phyloP scores from a whole-genome alignment of 108 stramenopile species.

The Cafeteria roenbergensis region DNA sequence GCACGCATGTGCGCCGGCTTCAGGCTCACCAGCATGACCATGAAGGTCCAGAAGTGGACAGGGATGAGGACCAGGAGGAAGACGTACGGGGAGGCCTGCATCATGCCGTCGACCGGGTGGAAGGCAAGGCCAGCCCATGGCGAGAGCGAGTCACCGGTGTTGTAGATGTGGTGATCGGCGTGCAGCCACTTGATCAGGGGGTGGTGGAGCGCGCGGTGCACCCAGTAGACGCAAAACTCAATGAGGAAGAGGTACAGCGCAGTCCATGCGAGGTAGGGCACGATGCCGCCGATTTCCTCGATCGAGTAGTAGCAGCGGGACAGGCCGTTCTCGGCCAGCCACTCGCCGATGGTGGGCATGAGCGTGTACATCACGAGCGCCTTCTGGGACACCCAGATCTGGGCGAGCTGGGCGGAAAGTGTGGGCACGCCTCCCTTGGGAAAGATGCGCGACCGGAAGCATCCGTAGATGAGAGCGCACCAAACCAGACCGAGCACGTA shows the following conservation, averaged over 20 bases:
- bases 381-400: neutral
- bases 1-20: no score
- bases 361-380: neutral
- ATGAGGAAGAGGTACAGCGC: slow-evolving; percentile 8
- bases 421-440: neutral
- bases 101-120: slow-evolving; percentile 17
- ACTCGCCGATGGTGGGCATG: neutral
- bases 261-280: neutral
- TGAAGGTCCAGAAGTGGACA: slow-evolving; percentile 13
- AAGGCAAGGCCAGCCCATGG: slow-evolving; percentile 14
- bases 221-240: slow-evolving; percentile 19
- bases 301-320: neutral
- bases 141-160: neutral
- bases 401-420: neutral
- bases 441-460: neutral
- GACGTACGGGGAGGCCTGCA: slow-evolving; percentile 20
- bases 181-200: slow-evolving; percentile 11
- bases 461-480: neutral
- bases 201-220: slow-evolving; percentile 17
- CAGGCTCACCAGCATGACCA: slow-evolving; percentile 5
- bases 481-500: neutral
- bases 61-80: slow-evolving; percentile 10
- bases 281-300: neutral
- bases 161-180: slow-evolving; percentile 15
- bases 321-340: neutral